Percentiles rank a stretch among this genome's conserved stretches.
Conservation (phyloP, 1,284 basidiomycete genomes). For the Sporisorium iseilematis-ciliati region DNA sequence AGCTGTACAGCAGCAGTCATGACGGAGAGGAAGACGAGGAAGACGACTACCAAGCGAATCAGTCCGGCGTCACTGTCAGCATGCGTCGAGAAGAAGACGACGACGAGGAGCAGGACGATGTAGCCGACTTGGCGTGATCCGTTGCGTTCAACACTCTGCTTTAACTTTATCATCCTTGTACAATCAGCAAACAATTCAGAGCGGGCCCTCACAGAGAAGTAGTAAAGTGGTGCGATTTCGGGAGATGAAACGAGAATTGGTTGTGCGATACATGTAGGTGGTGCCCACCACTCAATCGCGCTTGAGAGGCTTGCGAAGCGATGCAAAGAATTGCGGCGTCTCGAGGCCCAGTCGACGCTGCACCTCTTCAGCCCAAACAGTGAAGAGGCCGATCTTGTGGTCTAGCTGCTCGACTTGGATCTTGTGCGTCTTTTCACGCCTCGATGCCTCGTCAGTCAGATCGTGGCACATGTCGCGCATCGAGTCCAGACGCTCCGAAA, state of each 20-base stretch:
- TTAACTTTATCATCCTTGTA: neutral
- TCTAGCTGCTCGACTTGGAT: slow-evolving; percentile 45
- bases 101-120: slow-evolving; percentile 38
- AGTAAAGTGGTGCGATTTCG: slow-evolving; percentile 10
- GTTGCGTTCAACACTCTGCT: neutral
- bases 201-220: neutral
- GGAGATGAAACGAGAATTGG: neutral
- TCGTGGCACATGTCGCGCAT: slow-evolving; percentile 44
- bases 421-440: slow-evolving; percentile 36
- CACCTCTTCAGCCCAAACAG: slow-evolving; percentile 47
- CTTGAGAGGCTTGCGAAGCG: slow-evolving; percentile 42
- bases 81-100: slow-evolving; percentile 57
- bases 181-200: slow-evolving; percentile 2
- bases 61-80: slow-evolving; percentile 53
- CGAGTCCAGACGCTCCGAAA: slow-evolving; percentile 31
- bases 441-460: slow-evolving; percentile 36
- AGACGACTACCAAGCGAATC: slow-evolving; percentile 49
- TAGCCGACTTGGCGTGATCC: slow-evolving; percentile 14
- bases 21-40: slow-evolving; percentile 50
- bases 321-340: slow-evolving; percentile 42
- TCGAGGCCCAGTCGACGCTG: slow-evolving; percentile 41
- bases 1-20: slow-evolving; percentile 24
- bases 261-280: too few species aligned
- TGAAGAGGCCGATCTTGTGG: slow-evolving; percentile 42
- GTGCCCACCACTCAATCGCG: slow-evolving; percentile 15